Percentiles rank a stretch among this genome's conserved stretches.
phyloP scores from a whole-genome alignment of 2,329 filamentous ascomycete genomes.

The Helotiales sp. region DNA sequence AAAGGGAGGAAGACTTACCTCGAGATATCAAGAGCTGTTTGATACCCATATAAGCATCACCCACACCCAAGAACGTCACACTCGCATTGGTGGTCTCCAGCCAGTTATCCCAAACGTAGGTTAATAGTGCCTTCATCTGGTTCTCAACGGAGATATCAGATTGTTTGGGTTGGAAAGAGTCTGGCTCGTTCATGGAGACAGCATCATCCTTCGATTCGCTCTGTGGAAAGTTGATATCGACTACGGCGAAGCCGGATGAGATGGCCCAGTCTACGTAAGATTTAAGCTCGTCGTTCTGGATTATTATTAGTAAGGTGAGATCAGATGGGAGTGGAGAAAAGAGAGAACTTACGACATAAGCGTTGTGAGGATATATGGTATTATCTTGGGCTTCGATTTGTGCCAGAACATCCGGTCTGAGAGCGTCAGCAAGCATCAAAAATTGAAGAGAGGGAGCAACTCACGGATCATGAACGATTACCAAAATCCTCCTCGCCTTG shows the following conservation, averaged over 20 bases:
- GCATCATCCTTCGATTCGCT: constrained; percentile 47
- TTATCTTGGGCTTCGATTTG: constrained; percentile 70
- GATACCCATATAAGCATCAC: constrained; percentile 83
- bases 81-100: constrained; percentile 76
- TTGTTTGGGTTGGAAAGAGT: constrained; percentile 37
- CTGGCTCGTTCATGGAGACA: constrained; percentile 8
- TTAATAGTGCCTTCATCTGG: constrained; percentile 71
- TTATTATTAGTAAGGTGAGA: constrained; percentile 13
- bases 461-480: constrained; percentile 91
- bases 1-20: constrained; percentile 47
- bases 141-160: constrained; percentile 47
- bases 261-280: constrained; percentile 84
- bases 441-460: constrained; percentile 34
- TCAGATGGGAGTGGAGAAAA: constrained; percentile 28
- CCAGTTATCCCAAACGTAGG: constrained; percentile 96
- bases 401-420: constrained; percentile 68
- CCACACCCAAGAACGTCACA: constrained; percentile 84
- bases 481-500: constrained; percentile 65
- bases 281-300: constrained; percentile 77
- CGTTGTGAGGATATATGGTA: constrained; percentile 77
- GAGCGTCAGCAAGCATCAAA: background rate
- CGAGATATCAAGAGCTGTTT: constrained; percentile 77
- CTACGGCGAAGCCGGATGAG: constrained; percentile 74
- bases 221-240: constrained; percentile 89
- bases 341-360: constrained; percentile 71